Conservation (phyloP, 805 yeast species). For the Jamesozyma spencerorum region DNA sequence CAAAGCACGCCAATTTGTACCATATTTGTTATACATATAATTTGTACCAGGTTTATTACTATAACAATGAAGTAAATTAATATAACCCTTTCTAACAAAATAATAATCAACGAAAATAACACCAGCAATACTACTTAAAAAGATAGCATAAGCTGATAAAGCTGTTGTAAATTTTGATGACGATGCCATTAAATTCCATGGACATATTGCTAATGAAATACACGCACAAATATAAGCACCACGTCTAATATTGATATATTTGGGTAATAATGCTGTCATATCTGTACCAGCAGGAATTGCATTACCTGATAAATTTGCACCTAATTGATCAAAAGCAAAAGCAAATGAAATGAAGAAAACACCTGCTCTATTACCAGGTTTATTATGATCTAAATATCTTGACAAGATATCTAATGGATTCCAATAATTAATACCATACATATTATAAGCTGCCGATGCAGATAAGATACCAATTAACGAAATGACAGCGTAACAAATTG, state of each 20-base stretch:
- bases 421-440: constrained; percentile 71
- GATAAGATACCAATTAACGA: constrained; percentile 79
- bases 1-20: constrained; percentile 78
- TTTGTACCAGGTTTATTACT: constrained; percentile 34
- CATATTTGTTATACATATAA: constrained; percentile 54
- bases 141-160: constrained; percentile 71
- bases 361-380: constrained; percentile 64
- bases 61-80: constrained; percentile 59
- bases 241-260: constrained; percentile 62
- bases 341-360: constrained; percentile 65
- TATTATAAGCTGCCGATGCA: constrained; percentile 61
- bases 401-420: constrained; percentile 71
- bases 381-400: constrained; percentile 44
- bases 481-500: constrained; percentile 69
- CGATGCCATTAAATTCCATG: constrained; percentile 70
- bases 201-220: constrained; percentile 63
- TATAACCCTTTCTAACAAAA: constrained; percentile 63
- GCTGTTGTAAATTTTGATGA: constrained; percentile 72
- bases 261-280: constrained; percentile 56
- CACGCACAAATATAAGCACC: constrained; percentile 73
- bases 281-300: constrained; percentile 67
- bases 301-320: constrained; percentile 68
- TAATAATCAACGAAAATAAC: constrained; percentile 59
- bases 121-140: constrained; percentile 77
- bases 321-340: constrained; percentile 67